Evolutionary conservation across 768 basidiomycete genomes (phyloP).

Genomic region (Termitomyces sp.): DNA sequence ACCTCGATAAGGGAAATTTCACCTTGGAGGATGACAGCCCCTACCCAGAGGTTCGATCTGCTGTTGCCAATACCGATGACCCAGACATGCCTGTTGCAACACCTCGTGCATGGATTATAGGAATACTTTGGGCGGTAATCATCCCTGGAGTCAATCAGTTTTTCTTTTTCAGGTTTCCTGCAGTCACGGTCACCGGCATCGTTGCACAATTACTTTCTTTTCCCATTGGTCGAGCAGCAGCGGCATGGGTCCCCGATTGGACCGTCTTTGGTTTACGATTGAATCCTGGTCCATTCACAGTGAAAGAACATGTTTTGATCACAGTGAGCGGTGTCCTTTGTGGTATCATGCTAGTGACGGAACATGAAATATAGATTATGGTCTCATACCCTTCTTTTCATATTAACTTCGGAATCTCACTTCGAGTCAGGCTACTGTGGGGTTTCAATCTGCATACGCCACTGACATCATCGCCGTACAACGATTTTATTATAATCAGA

Average conservation of each 20-base stretch:
- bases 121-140: slow-evolving; percentile 46
- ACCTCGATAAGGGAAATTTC: slow-evolving; percentile 34
- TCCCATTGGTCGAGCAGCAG: slow-evolving; percentile 59
- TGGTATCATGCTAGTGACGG: not conserved
- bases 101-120: slow-evolving; percentile 45
- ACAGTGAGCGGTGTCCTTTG: slow-evolving; percentile 27
- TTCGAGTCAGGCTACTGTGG: slow-evolving; percentile 47
- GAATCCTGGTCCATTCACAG: slow-evolving; percentile 72
- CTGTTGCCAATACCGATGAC: slow-evolving; percentile 64
- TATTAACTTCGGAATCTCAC: not conserved
- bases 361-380: slow-evolving; percentile 23
- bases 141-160: slow-evolving; percentile 52
- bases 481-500: slow-evolving; percentile 57
- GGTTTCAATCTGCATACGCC: slow-evolving; percentile 57
- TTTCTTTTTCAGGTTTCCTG: slow-evolving; percentile 48
- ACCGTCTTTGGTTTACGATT: slow-evolving; percentile 54
- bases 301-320: slow-evolving; percentile 70
- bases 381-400: slow-evolving; percentile 23
- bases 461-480: slow-evolving; percentile 70
- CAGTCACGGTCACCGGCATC: slow-evolving; percentile 34
- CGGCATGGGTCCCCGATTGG: slow-evolving; percentile 45
- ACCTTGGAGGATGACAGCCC: slow-evolving; percentile 63
- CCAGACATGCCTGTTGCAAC: slow-evolving; percentile 51
- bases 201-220: slow-evolving; percentile 70
- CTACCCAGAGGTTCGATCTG: slow-evolving; percentile 70